Base-by-base conservation (phyloP, 2,329 filamentous ascomycete species). In the Talaromyces sp. region DNA sequence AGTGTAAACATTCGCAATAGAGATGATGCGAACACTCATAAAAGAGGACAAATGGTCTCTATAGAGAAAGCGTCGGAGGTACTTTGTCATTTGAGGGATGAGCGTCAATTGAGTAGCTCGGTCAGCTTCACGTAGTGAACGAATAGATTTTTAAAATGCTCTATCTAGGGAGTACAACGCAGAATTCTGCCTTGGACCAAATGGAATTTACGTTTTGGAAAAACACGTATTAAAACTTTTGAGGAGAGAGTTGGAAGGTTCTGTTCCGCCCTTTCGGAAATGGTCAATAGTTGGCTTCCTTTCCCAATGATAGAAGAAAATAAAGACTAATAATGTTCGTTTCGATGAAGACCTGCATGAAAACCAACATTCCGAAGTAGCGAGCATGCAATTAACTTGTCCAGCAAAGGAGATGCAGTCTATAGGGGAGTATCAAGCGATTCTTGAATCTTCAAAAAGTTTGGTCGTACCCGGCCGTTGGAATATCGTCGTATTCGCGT, bases 1-100 rank as follows among this genome's bases (percentile, higher is more conserved):
- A 81, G 78, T 15, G 46, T 33, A 15, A 37, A 37, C 35, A 37
- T 37, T 37, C 35, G 35, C 15, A 37, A 37, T 37, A 15, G 35
- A 15, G 35, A 37, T 37, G 35, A 37, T 37, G 13, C 15, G 6
- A 37, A 15, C n/a, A 37, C 35, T n/a, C 35, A n/a, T 37, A 15
- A 15, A 15, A 37, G 35, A 37, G 15, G 35, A 5, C 13, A 37
- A 5, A 5, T n/a, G 35, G 15, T 37, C 35, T n/a, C 35, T 15
- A 37, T 37, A n/a, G 35, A 37, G 15, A 37, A 37, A n/a, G 35
- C 35, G 35, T n/a, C n/a, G 35, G 13, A 37, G 1, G 35, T 37
- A 37, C 35, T 37, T n/a, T 37, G 35, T 37, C 13, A 15, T n/a
- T n/a, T 37, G 13, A 37, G 35, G 35, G 35, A n/a, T n/a, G 35